phyloP scores from a whole-genome alignment of 768 basidiomycete species.

The Leucocoprinus leucothites region DNA sequence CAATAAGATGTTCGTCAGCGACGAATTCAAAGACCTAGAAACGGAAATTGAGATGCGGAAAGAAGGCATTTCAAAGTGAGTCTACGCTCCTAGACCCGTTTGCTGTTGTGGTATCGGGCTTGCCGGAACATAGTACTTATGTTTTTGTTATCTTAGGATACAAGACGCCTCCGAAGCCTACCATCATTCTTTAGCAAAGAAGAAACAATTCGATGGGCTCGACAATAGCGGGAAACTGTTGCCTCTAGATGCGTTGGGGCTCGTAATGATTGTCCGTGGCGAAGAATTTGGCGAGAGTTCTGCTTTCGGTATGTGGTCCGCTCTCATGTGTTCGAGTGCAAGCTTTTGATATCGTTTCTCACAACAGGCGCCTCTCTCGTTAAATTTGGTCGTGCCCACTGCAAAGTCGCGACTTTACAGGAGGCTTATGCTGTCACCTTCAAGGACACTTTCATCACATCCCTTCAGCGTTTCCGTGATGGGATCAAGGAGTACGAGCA shows the following conservation, averaged over 20 bases:
- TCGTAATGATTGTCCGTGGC: slow-evolving; percentile 85
- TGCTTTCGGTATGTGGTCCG: slow-evolving; percentile 50
- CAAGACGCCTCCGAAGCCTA: slow-evolving; percentile 71
- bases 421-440: slow-evolving; percentile 75
- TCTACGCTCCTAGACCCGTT: background rate
- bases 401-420: slow-evolving; percentile 81
- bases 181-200: slow-evolving; percentile 70
- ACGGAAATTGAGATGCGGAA: slow-evolving; percentile 79
- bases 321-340: background rate
- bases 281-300: slow-evolving; percentile 80
- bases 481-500: slow-evolving; percentile 83
- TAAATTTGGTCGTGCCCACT: slow-evolving; percentile 78
- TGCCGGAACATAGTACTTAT: too few species aligned
- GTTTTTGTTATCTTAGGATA: slow-evolving; percentile 42
- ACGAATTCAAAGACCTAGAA: slow-evolving; percentile 80
- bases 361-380: slow-evolving; percentile 65
- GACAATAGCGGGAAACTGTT: slow-evolving; percentile 70
- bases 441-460: slow-evolving; percentile 67
- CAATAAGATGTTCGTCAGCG: slow-evolving; percentile 65
- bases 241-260: slow-evolving; percentile 74
- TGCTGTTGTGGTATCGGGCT: too few species aligned
- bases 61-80: slow-evolving; percentile 71
- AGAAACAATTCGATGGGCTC: slow-evolving; percentile 61
- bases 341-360: background rate
- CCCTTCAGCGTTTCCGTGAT: slow-evolving; percentile 61